These are phyloP conservation scores for Neurospora cerealis DNA, from an alignment of 495 filamentous ascomycete species.

Conservation along the genomic window DNA sequence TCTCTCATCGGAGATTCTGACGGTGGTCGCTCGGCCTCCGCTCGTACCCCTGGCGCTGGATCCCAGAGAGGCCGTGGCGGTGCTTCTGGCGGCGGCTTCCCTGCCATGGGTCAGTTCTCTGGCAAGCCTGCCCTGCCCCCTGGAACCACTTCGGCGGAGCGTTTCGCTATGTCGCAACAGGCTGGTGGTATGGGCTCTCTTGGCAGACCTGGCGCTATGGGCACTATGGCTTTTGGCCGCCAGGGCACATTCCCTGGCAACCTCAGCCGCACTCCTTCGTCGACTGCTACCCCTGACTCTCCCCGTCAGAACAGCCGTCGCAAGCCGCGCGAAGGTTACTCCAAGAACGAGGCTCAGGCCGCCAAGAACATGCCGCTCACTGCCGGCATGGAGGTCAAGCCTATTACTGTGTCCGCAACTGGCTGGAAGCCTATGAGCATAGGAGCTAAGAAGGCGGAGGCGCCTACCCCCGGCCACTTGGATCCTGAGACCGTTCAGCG, in stretches of 20 bases:
- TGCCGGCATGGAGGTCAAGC: conserved; percentile 66
- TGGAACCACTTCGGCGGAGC: conserved; percentile 57
- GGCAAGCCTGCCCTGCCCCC: conserved; percentile 47
- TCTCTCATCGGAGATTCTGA: conserved; percentile 70
- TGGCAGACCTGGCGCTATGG: conserved; percentile 39
- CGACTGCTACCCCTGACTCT: conserved; percentile 36
- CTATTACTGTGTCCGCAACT: conserved; percentile 54
- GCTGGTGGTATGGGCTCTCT: conserved; percentile 16
- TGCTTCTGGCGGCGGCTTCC: conserved; percentile 29
- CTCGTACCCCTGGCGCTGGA: conserved; percentile 52
- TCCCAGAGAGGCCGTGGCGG: conserved; percentile 33
- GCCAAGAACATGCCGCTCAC: conserved; percentile 86
- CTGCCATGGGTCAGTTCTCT: conserved; percentile 62
- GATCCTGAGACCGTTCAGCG: conserved; percentile 90
- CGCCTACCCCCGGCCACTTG: conserved; percentile 46
- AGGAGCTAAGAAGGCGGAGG: conserved; percentile 25
- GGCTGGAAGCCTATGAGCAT: conserved; percentile 91
- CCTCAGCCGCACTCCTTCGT: conserved; percentile 41
- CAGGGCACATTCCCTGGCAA: conserved; percentile 48
- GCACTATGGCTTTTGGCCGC: conserved; percentile 39
- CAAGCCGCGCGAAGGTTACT: conserved; percentile 44
- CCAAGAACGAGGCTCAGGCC: conserved; percentile 51
- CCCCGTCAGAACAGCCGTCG: conserved; percentile 46
- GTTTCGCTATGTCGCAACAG: conserved; percentile 41
- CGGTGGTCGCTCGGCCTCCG: conserved; percentile 57